phyloP scores from a whole-genome alignment of 306 rosid genomes.

The Pyrus betulifolia region DNA sequence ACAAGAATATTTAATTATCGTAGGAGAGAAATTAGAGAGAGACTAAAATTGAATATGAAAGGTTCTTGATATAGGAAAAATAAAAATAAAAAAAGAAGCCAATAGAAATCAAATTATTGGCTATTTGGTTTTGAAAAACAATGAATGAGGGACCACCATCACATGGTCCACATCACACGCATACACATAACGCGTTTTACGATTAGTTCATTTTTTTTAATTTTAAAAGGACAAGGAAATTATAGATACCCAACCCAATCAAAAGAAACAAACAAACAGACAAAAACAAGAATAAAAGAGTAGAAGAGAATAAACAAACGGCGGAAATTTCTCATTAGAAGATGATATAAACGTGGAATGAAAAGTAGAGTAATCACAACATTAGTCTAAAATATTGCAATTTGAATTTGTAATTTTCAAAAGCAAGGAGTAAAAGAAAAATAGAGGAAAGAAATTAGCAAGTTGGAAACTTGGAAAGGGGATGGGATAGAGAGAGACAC shows the following conservation, averaged over 20 bases:
- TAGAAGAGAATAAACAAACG: neutral
- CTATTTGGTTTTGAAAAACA: neutral
- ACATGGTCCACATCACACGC: no score
- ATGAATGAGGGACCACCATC: slow-evolving; percentile 1
- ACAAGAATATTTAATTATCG: neutral
- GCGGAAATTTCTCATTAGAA: neutral
- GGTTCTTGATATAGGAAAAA: neutral
- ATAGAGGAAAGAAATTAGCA: neutral
- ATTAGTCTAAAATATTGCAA: no score
- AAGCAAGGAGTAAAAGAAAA: no score
- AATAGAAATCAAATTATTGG: neutral
- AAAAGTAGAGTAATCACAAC: no score
- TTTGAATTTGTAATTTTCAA: no score
- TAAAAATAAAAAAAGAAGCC: neutral
- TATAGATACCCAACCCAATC: neutral
- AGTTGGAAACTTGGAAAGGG: neutral
- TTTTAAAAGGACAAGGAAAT: no score
- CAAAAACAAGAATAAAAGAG: neutral
- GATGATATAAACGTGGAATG: no score
- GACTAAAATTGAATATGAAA: neutral
- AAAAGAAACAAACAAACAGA: neutral
- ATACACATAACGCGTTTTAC: neutral
- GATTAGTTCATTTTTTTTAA: no score
- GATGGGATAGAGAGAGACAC: neutral
- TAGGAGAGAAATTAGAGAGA: neutral